Base-by-base conservation (phyloP, 805 yeast species). In the Jamesozyma lodderae region DNA sequence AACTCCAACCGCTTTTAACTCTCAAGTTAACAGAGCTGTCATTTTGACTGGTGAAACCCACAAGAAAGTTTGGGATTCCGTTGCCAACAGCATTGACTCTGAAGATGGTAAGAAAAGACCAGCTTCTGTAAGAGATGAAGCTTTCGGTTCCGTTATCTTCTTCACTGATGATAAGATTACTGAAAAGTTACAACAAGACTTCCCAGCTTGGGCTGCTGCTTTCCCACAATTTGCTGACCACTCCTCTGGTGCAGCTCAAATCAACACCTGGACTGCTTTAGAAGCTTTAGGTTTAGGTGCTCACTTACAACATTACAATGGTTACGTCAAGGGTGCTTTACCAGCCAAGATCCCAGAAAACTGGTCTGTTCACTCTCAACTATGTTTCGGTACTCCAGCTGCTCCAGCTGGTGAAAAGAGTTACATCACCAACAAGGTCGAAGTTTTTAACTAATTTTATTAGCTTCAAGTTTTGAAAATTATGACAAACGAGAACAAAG, bases 1-100 rank as follows among this genome's bases (percentile, higher is more conserved):
- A 47, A 68, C 73, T 8, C 77, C 77, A 51, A 66, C 73, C n/a
- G 53, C 71, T 21, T 72, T 70, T 67, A 72, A 72, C 63, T 66
- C 69, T 33, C 77, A 72, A 55, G 60, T 65, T 31, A 60, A 65
- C 52, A 66, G 75, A 34, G 76, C 76, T 20, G 48, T 69, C 14
- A 63, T 72, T 41, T 33, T 72, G 36, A 64, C 68, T 31, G 75
- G 73, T 40, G 67, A 52, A 5, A 48, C 67, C 32, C 74, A 69
- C 63, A 64, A 62, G 41, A 46, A 59, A 37, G 66, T 71, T 14
- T 72, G 77, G 77, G 55, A 56, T 40, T 41, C 59, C 22, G 71
- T 68, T 21, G 58, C 53, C 37, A 57, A 59, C 18, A 53, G 63
- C 35, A 54, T 65, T 33, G 64, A 64, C 34, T 53, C 51, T 18